Evolutionary conservation across 2,329 filamentous ascomycete species (phyloP).

Genomic region (Apiospora phragmitis): DNA sequence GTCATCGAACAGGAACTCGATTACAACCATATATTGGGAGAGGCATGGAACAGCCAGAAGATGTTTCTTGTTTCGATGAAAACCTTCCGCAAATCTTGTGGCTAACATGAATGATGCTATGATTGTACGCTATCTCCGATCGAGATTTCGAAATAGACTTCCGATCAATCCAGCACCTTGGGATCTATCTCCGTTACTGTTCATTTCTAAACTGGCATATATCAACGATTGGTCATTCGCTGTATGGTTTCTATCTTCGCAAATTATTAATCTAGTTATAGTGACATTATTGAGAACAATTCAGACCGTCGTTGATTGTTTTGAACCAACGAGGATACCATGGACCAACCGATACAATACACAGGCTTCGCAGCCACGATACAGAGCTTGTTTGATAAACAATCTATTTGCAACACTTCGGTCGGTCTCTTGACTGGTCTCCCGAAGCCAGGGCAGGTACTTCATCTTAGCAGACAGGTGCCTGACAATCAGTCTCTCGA

Average conservation of each 20-base stretch:
- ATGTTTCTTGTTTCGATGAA: too few relatives aligned
- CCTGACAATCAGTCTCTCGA: background rate
- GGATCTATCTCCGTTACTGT: background rate
- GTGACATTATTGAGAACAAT: background rate
- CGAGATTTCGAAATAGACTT: background rate
- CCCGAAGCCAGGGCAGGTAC: background rate
- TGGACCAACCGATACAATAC: background rate
- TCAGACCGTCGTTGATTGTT: background rate
- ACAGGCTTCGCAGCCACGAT: background rate
- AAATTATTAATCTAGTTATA: background rate
- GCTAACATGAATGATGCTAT: background rate
- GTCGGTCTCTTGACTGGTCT: background rate
- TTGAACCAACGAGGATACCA: background rate
- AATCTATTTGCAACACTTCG: background rate
- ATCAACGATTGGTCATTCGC: background rate
- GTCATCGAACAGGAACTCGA: too few relatives aligned
- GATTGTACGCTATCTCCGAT: background rate
- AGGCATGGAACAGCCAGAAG: too few relatives aligned
- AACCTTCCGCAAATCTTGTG: too few relatives aligned
- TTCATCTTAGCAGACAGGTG: too few relatives aligned
- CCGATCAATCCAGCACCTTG: background rate
- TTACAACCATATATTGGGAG: too few relatives aligned
- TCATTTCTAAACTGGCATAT: background rate
- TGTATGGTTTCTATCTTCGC: background rate
- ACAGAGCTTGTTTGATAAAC: background rate